phyloP scores from a whole-genome alignment of 2,329 filamentous ascomycete genomes.

The Coniochaeta sp. region DNA sequence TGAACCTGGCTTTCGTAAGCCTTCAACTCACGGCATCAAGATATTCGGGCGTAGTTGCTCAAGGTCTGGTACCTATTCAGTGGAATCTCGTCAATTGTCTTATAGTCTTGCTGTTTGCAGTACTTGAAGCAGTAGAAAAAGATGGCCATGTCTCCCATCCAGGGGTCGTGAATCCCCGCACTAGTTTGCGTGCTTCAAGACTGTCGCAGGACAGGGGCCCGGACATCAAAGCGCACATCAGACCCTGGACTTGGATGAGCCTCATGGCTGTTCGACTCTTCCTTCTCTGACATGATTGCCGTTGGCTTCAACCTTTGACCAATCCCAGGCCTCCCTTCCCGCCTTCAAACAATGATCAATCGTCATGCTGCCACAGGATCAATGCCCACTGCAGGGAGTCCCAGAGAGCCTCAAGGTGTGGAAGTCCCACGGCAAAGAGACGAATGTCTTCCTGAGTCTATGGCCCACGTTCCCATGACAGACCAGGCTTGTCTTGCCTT shows the following conservation, averaged over 20 bases:
- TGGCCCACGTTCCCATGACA: not conserved
- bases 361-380: constrained; percentile 15
- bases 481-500: not conserved
- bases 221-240: constrained; percentile 11
- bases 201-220: constrained; percentile 37
- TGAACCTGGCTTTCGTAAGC: too few species aligned
- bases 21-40: too few species aligned
- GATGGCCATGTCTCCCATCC: too few species aligned
- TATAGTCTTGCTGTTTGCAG: too few species aligned
- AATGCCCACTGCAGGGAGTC: constrained; percentile 10
- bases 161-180: not conserved
- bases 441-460: not conserved
- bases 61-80: too few species aligned
- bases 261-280: constrained; percentile 11
- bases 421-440: not conserved
- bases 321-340: constrained; percentile 14
- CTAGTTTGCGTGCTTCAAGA: constrained; percentile 32
- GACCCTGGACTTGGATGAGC: constrained; percentile 7
- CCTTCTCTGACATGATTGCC: constrained; percentile 7
- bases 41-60: too few species aligned
- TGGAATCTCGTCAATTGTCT: too few species aligned
- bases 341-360: constrained; percentile 23
- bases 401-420: not conserved
- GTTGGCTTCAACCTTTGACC: constrained; percentile 9
- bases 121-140: too few species aligned